phyloP scores from a whole-genome alignment of 2,329 filamentous ascomycete species.

The Trichoderma breve region DNA sequence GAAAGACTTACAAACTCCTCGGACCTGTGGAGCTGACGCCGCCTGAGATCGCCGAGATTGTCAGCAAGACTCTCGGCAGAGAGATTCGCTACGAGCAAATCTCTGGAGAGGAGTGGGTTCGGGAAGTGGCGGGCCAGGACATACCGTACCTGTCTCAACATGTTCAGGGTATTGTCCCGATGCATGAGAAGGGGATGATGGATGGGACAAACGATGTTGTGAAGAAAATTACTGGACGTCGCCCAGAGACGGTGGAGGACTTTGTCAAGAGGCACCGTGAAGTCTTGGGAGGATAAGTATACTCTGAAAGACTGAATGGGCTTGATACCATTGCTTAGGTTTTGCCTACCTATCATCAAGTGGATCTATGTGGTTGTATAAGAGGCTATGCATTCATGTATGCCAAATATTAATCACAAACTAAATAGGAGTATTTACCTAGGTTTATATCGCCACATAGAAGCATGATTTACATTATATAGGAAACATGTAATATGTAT shows the following conservation, averaged over 20 bases:
- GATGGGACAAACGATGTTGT: neutral
- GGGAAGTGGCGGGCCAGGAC: neutral
- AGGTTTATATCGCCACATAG: neutral
- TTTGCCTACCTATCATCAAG: neutral
- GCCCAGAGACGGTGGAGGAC: neutral
- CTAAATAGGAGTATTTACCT: neutral
- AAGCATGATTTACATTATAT: neutral
- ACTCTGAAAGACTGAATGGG: neutral
- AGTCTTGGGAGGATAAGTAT: neutral
- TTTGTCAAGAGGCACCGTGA: neutral
- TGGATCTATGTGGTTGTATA: neutral
- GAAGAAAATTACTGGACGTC: neutral
- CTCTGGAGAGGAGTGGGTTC: neutral
- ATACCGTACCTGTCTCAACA: neutral
- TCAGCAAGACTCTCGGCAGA: neutral
- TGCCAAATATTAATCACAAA: neutral
- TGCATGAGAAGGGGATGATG: neutral
- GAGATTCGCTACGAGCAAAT: neutral
- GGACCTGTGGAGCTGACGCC: neutral
- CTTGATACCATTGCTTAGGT: neutral
- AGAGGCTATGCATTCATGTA: neutral
- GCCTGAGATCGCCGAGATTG: neutral
- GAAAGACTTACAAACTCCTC: neutral
- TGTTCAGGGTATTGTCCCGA: neutral
- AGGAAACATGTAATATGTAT: neutral